Evolutionary conservation across 1,284 basidiomycete genomes (phyloP).

Genomic region (Agaricales sp.): DNA sequence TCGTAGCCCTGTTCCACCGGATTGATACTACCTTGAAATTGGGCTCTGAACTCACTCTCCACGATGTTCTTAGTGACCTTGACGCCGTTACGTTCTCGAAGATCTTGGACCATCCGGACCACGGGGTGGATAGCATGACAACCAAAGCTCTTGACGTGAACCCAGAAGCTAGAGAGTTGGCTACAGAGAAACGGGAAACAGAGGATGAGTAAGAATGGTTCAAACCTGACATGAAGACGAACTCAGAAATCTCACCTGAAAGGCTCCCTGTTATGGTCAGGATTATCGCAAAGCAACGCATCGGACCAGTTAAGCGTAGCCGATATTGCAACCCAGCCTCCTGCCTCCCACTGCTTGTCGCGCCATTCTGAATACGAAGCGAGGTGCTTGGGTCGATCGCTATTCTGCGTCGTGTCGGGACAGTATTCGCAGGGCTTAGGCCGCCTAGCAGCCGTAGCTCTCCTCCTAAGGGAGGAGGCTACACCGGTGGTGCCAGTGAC

Average conservation of each 20-base stretch:
- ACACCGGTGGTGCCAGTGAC: too few relatives aligned
- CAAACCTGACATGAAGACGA: too few relatives aligned
- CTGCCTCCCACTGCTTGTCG: not conserved
- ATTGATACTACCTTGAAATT: too few relatives aligned
- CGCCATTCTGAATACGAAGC: conserved; percentile 5
- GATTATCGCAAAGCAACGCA: not conserved
- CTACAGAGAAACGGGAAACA: not conserved
- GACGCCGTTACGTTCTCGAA: too few relatives aligned
- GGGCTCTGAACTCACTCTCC: too few relatives aligned
- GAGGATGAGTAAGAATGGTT: not conserved
- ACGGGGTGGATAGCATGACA: not conserved
- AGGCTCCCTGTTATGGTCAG: too few relatives aligned
- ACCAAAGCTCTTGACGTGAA: not conserved
- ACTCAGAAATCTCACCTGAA: too few relatives aligned
- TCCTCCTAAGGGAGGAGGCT: too few relatives aligned
- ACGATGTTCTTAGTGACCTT: too few relatives aligned
- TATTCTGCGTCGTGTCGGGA: not conserved
- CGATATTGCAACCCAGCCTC: not conserved
- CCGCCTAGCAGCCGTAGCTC: not conserved
- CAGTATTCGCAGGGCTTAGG: not conserved
- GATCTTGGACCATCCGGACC: too few relatives aligned
- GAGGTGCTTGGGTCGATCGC: conserved; percentile 6
- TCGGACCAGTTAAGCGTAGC: not conserved
- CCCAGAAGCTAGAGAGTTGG: not conserved
- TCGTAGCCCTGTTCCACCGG: too few relatives aligned